phyloP scores from a whole-genome alignment of 192 early-diverging fungal species.

The Coemansia biformis region DNA sequence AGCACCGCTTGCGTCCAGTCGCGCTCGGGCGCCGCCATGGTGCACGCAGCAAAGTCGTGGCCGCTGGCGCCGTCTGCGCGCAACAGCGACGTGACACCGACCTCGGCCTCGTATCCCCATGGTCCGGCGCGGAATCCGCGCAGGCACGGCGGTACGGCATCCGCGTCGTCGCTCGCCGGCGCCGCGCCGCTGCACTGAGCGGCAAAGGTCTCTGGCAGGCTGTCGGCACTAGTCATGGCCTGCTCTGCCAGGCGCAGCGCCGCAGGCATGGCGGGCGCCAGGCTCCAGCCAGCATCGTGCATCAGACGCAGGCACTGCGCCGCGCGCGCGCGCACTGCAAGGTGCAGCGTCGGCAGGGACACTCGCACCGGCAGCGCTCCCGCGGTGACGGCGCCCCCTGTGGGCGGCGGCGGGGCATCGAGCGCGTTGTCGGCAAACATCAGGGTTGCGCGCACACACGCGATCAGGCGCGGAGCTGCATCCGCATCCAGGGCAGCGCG shows the following conservation, averaged over 20 bases:
- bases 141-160: neutral
- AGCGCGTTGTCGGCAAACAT: constrained; percentile 47
- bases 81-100: constrained; percentile 37
- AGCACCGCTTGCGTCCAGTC: constrained; percentile 19
- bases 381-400: constrained; percentile 5
- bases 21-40: constrained; percentile 13
- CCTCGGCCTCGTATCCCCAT: constrained; percentile 46
- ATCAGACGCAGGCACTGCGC: constrained; percentile 22
- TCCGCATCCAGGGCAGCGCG: neutral
- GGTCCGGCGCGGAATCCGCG: constrained; percentile 21
- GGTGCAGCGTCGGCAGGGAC: constrained; percentile 18
- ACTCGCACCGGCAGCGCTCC: too few species aligned
- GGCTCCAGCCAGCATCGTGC: neutral
- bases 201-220: constrained; percentile 18
- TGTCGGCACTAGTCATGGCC: constrained; percentile 18
- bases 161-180: neutral
- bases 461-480: neutral
- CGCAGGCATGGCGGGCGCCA: constrained; percentile 1
- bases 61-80: neutral
- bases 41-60: constrained; percentile 17
- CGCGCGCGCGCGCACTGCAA: constrained; percentile 22
- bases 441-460: constrained; percentile 16
- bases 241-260: constrained; percentile 26
- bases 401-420: constrained; percentile 30
- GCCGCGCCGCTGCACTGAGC: neutral